Conservation (phyloP, 768 basidiomycete genomes). For the Leucogyrophana mollusca region DNA sequence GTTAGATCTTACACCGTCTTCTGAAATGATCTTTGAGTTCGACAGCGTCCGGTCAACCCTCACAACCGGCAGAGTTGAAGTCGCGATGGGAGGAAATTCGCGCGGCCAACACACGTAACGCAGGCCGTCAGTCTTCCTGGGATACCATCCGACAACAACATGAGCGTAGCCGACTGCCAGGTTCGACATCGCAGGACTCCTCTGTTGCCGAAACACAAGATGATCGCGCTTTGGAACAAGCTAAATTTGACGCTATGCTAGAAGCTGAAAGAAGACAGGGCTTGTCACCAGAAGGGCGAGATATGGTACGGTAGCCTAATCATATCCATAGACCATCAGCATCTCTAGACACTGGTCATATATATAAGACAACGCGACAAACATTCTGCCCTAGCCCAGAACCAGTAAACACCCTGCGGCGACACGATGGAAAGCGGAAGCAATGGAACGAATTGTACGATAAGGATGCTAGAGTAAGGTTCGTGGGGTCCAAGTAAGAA, state of each 20-base stretch:
- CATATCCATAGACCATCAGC: too few species aligned
- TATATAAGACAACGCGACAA: conserved; percentile 15
- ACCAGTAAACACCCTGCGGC: too few species aligned
- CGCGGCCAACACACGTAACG: conserved; percentile 42
- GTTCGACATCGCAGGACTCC: conserved; percentile 6
- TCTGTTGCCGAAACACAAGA: conserved; percentile 10
- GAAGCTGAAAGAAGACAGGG: conserved; percentile 51
- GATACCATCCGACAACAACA: conserved; percentile 63
- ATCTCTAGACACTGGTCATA: conserved; percentile 1
- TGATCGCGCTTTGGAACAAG: conserved; percentile 48
- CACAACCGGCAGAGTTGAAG: conserved; percentile 8
- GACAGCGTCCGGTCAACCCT: too few species aligned
- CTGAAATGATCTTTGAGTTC: too few species aligned
- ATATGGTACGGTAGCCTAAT: conserved; percentile 7
- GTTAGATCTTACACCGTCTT: too few species aligned
- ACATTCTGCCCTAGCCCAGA: not conserved
- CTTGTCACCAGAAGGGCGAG: conserved; percentile 18
- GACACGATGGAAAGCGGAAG: too few species aligned
- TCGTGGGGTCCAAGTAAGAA: too few species aligned
- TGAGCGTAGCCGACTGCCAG: conserved; percentile 31
- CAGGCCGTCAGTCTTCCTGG: conserved; percentile 56
- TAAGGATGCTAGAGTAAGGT: too few species aligned
- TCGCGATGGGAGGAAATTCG: conserved; percentile 71
- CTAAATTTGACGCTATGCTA: conserved; percentile 55
- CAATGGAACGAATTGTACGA: too few species aligned